These are phyloP conservation scores for Fomitopsis palustris DNA, from an alignment of 1,284 basidiomycete genomes.

Conservation along the genomic window DNA sequence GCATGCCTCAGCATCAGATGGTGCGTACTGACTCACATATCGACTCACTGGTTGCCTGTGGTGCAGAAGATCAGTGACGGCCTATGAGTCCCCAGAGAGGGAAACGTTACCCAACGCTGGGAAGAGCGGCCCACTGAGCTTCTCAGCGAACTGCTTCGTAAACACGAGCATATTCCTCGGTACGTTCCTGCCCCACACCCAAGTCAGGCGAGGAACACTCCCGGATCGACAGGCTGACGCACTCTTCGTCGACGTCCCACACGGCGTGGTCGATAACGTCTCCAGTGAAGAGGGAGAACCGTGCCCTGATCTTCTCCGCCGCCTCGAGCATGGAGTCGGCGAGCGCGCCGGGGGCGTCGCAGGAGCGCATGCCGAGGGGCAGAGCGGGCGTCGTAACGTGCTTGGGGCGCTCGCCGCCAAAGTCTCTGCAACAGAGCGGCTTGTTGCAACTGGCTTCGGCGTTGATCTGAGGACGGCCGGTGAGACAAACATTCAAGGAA, in stretches of 20 bases:
- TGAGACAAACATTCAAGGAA: neutral
- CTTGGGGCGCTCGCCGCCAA: conserved; percentile 32
- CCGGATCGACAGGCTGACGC: conserved; percentile 10
- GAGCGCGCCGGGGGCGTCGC: conserved; percentile 45
- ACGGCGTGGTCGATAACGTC: conserved; percentile 55
- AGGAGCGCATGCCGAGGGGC: conserved; percentile 43
- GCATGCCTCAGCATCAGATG: neutral
- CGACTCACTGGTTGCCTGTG: conserved; percentile 48
- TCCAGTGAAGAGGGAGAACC: conserved; percentile 58
- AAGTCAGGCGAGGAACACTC: neutral
- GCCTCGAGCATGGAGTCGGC: conserved; percentile 50
- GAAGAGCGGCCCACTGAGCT: conserved; percentile 38
- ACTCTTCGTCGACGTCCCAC: conserved; percentile 44
- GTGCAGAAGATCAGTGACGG: neutral
- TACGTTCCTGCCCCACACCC: conserved; percentile 31
- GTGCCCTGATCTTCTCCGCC: conserved; percentile 33
- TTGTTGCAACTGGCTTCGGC: conserved; percentile 54
- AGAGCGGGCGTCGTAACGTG: conserved; percentile 40
- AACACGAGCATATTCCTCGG: conserved; percentile 39
- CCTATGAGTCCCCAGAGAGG: neutral
- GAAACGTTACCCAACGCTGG: conserved; percentile 39
- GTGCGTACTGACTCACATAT: neutral
- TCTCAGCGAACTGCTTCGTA: conserved; percentile 38
- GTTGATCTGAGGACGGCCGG: conserved; percentile 32
- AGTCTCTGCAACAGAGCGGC: conserved; percentile 56